Percentiles rank a stretch among this genome's conserved stretches.
phyloP scores from a whole-genome alignment of 2,329 filamentous ascomycete species.

The Monilinia vaccinii-corymbosi region DNA sequence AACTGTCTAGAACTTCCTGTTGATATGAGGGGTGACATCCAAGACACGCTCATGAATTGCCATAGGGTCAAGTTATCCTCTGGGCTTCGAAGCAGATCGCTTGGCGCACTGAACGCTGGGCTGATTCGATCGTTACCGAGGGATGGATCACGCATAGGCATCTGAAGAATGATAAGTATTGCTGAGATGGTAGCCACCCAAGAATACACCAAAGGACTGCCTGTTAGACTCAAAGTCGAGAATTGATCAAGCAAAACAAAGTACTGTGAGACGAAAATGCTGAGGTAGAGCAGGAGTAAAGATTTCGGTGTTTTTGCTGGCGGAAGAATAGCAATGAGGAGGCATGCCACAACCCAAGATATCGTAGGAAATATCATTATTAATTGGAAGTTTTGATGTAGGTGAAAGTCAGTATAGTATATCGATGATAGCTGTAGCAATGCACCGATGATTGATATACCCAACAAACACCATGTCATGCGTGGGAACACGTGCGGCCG shows the following conservation, averaged over 20 bases:
- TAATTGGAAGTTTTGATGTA: slow-evolving; percentile 27
- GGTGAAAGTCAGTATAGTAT: slow-evolving; percentile 21
- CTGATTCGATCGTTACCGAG: slow-evolving; percentile 50
- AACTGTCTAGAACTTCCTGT: slow-evolving; percentile 57
- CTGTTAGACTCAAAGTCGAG: slow-evolving; percentile 9
- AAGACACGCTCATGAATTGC: slow-evolving; percentile 78
- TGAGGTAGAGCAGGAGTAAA: slow-evolving; percentile 17
- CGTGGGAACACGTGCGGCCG: slow-evolving; percentile 16
- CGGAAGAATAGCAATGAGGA: slow-evolving; percentile 19
- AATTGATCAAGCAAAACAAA: slow-evolving; percentile 28
- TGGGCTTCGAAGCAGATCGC: slow-evolving; percentile 54
- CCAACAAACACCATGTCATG: slow-evolving; percentile 33
- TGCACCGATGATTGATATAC: slow-evolving; percentile 32
- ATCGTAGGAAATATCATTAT: slow-evolving; percentile 29
- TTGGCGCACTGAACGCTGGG: slow-evolving; percentile 45
- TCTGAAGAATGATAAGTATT: slow-evolving; percentile 48
- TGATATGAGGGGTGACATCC: slow-evolving; percentile 67
- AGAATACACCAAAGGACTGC: slow-evolving; percentile 23
- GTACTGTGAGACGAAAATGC: slow-evolving; percentile 21
- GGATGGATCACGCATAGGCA: slow-evolving; percentile 59
- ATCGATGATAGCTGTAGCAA: slow-evolving; percentile 29
- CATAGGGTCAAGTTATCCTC: slow-evolving; percentile 74
- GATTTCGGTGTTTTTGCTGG: slow-evolving; percentile 22
- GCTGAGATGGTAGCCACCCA: slow-evolving; percentile 37
- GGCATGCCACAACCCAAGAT: slow-evolving; percentile 21